Evolutionary conservation across 2,329 filamentous ascomycete species (phyloP).

Genomic region (Alternaria incomplexa): DNA sequence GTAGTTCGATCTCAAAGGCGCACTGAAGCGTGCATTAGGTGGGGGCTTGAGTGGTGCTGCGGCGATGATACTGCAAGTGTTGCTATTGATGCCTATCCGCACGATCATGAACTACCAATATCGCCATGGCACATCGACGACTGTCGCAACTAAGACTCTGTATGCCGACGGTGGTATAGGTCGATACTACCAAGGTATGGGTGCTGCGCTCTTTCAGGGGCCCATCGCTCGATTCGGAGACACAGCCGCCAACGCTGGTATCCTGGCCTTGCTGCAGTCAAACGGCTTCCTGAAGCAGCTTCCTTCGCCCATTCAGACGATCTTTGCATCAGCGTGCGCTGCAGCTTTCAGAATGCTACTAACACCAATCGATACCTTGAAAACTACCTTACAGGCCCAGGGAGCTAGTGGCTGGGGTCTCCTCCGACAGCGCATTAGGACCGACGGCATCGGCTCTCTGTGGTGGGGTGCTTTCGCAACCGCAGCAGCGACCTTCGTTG

Average conservation of each 20-base stretch:
- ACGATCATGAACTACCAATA: conserved; percentile 44
- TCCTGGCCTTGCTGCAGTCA: conserved; percentile 33
- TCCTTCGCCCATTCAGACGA: conserved; percentile 34
- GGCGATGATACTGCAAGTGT: conserved; percentile 38
- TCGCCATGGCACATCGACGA: conserved; percentile 34
- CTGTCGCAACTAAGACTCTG: conserved; percentile 31
- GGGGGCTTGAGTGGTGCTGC: conserved; percentile 38
- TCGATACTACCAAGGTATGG: conserved; percentile 35
- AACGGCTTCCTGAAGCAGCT: conserved; percentile 31
- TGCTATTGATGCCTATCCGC: conserved; percentile 38
- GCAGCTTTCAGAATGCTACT: conserved; percentile 36
- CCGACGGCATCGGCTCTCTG: conserved; percentile 32
- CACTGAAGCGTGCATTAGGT: conserved; percentile 34
- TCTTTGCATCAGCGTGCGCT: conserved; percentile 36
- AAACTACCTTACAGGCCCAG: conserved; percentile 37
- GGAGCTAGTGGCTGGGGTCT: conserved; percentile 28
- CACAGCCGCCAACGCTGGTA: conserved; percentile 39
- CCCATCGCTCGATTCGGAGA: conserved; percentile 39
- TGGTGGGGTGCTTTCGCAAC: conserved; percentile 43
- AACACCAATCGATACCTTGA: conserved; percentile 38
- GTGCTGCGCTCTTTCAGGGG: conserved; percentile 33
- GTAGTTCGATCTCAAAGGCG: conserved; percentile 36
- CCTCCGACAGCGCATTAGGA: conserved; percentile 31
- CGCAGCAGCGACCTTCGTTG: conserved; percentile 38
- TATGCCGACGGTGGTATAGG: conserved; percentile 33